Conservation (phyloP, 140 eudicot genomes). For the Senecio squalidus region DNA sequence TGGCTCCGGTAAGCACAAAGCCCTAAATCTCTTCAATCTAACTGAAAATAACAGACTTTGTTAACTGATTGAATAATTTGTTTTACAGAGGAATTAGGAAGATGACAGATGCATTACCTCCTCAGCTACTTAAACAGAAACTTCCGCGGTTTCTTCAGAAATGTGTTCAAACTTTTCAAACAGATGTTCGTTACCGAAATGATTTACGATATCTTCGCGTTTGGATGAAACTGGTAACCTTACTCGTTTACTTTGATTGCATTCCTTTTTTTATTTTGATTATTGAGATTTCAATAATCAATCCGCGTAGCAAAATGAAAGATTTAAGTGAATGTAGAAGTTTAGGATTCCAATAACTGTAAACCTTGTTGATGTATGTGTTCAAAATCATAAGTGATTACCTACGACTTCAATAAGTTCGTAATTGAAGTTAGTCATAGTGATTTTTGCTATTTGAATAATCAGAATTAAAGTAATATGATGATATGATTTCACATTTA, state of each 20-base stretch:
- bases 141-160: slow-evolving; percentile 93
- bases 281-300: neutral
- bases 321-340: neutral
- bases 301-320: neutral
- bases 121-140: slow-evolving; percentile 67
- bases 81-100: slow-evolving; percentile 61
- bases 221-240: slow-evolving; percentile 81
- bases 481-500: too few relatives aligned
- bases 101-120: slow-evolving; percentile 55
- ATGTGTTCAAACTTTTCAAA: slow-evolving; percentile 64
- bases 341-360: too few relatives aligned
- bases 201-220: slow-evolving; percentile 83
- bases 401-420: too few relatives aligned
- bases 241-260: neutral
- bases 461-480: too few relatives aligned
- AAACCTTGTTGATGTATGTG: too few relatives aligned
- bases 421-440: too few relatives aligned
- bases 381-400: too few relatives aligned
- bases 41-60: neutral
- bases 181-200: slow-evolving; percentile 60
- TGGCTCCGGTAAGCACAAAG: slow-evolving; percentile 69
- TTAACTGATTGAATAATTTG: neutral
- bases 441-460: too few relatives aligned
- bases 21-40: neutral
- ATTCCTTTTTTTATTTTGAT: neutral